phyloP scores from a whole-genome alignment of 75 land plant genomes.

The Pinus albicaulis region DNA sequence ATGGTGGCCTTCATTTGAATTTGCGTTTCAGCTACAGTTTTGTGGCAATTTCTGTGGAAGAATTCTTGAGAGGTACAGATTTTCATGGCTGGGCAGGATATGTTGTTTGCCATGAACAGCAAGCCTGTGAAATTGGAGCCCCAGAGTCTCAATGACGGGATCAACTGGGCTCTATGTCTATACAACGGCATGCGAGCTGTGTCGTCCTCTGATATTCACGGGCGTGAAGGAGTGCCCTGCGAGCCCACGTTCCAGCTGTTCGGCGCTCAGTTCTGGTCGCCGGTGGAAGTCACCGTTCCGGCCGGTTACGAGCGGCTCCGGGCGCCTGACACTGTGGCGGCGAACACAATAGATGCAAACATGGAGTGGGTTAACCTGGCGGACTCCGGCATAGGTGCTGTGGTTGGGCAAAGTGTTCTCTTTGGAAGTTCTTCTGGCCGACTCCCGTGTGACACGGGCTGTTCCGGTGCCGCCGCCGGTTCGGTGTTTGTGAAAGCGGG shows the following conservation, averaged over 20 bases:
- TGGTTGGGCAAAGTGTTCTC: slow-evolving; percentile 56
- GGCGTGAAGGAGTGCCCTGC: not conserved
- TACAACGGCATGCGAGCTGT: not conserved
- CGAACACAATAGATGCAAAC: not conserved
- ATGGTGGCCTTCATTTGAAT: no score
- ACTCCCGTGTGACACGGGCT: not conserved
- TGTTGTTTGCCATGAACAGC: not conserved
- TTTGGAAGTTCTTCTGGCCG: slow-evolving; percentile 24
- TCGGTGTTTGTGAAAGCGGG: not conserved
- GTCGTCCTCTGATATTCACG: no score
- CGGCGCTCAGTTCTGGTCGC: not conserved
- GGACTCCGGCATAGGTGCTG: slow-evolving; percentile 63
- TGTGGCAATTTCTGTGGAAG: not conserved
- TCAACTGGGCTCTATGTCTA: not conserved
- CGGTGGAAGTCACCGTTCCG: not conserved
- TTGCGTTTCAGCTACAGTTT: not conserved
- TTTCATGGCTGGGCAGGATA: not conserved
- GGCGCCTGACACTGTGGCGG: not conserved
- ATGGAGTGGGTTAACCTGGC: not conserved
- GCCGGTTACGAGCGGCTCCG: not conserved
- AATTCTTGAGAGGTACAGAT: not conserved
- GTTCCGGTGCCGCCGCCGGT: not conserved
- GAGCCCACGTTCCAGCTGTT: slow-evolving; percentile 1
- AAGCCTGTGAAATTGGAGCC: not conserved
- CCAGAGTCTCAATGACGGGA: not conserved